Base-by-base conservation (phyloP, 148 eudicot genomes). In the Salicornia ramosissima region DNA sequence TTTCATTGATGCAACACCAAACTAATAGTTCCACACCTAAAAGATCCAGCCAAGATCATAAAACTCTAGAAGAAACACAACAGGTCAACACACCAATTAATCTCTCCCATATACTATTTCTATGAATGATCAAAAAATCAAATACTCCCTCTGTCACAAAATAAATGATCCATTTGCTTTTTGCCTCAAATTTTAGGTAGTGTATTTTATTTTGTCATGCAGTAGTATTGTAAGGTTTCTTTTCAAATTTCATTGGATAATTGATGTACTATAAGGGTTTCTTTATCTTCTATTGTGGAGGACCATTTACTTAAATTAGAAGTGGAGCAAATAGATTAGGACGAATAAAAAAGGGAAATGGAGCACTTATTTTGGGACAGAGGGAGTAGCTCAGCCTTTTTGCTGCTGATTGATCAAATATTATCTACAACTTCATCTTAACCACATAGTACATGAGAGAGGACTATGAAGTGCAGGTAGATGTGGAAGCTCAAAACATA, bases 401-500 rank as follows among this genome's bases (percentile, higher is more conserved):
- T 16, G 65, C 29, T 10, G 26, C 14, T 11, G 16, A 62, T 7
- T 8, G 45, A 5, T 11, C 26, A 62, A 12, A 39, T 11, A n/a
- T 39, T 39, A 21, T 11, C 43, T 13, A 62, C 0, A 36, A 39
- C 11, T 21, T 39, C 9, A 19, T 33, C 21, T 36, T 21, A 55
- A 39, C 51, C 26, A 14, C 9, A n/a, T 12, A n/a, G 18, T 31
- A 34, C 36, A 39, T 39, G 59, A 54, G 30, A 21, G 30, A 18
- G 22, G 26, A 15, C 65, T n/a, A 61, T 10, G 6, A 21, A 62
- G n/a, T 14, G 64, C 42, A 54, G 39, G 22, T 30, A 11, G 14
- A 39, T 11, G 39, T 31, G 9, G 51, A 36, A 47, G 33, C 52
- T 25, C 25, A 55, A 61, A 78, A 67, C 86, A 71, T 88, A 90